Evolutionary conservation across 169 alveolate species (phyloP), one percentile per base, ranked within the genome.

Genomic region (Eimeria zaria): DNA sequence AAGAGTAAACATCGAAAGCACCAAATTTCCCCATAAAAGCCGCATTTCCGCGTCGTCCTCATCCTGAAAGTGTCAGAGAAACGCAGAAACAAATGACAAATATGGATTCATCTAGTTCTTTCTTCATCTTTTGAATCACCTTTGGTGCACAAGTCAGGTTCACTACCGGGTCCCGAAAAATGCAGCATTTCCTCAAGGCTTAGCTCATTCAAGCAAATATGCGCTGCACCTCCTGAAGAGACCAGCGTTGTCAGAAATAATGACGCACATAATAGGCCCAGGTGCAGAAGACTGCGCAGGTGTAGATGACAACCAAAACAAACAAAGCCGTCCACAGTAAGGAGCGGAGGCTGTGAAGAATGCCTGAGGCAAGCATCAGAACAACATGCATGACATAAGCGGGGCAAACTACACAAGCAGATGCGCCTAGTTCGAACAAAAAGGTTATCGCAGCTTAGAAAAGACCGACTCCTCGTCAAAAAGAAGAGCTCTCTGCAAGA

Each of bases 1-100:
- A 58, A 97, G 95, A 6, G 98, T 97, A 62, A 96, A 97, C 98
- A 97, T 97, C 36, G 98, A 97, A 55, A 93, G 83, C 64, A 83
- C 92, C 71, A 97, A 87, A 53, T 97, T 96, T 9, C 98, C 98
- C 98, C 98, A 97, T 48, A 94, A 78, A 48, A 89, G 96, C 53
- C 95, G 64, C 98, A 97, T 95, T 53, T 76, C 96, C n/a, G 92
- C 97, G 95, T 97, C 97, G 39, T 95, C 97, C 41, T 69, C 94
- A 78, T 92, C 96, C 96, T 92, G 96, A 20, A n/a, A n/a, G n/a
- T n/a, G 7, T 24, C 36, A 73, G n/a, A 14, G 16, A 0, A 85
- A 11, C 11, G 81, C 9, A 36, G 30, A 85, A 62, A 22, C 33
- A 53, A 27, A 4, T 74, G 4, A 36, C 33, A 36, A n/a, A n/a